Percentiles rank a stretch among this genome's conserved stretches.
phyloP scores from a whole-genome alignment of 148 eudicot species.

The Chenopodium album region DNA sequence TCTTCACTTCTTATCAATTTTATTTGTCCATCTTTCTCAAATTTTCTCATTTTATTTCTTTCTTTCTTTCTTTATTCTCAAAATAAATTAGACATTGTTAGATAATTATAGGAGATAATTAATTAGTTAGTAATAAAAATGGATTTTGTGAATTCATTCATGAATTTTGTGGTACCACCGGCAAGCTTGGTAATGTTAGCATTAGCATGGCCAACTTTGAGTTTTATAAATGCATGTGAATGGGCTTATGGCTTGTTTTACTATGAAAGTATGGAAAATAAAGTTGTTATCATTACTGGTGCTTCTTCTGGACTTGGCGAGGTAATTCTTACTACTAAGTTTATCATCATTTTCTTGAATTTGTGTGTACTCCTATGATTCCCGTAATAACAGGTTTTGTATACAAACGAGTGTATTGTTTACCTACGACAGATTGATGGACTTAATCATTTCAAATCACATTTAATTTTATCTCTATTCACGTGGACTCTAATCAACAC shows the following conservation, averaged over 20 bases:
- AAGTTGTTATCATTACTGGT: constrained; percentile 83
- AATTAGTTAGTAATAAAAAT: constrained; percentile 28
- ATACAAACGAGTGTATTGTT: too few species aligned
- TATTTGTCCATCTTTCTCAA: too few species aligned
- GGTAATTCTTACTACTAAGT: constrained; percentile 30
- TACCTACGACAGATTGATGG: too few species aligned
- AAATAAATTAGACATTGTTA: neutral
- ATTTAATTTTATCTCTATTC: too few species aligned
- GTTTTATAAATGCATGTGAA: constrained; percentile 67
- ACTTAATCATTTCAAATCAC: too few species aligned
- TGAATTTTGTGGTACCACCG: constrained; percentile 83
- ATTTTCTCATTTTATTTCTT: neutral
- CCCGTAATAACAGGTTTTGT: too few species aligned
- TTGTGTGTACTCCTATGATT: too few species aligned
- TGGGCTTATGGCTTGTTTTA: constrained; percentile 50
- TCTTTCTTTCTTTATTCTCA: neutral
- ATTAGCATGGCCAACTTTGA: constrained; percentile 81
- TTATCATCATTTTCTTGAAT: neutral
- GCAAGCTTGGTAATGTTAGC: constrained; percentile 79
- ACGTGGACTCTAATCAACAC: too few species aligned
- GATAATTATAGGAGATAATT: too few species aligned
- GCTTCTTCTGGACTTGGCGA: constrained; percentile 92
- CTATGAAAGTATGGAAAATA: constrained; percentile 52
- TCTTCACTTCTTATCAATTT: neutral
- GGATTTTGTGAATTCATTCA: constrained; percentile 57